Conservation (phyloP, 495 filamentous ascomycete genomes). For the Aspergillus taichungensis region DNA sequence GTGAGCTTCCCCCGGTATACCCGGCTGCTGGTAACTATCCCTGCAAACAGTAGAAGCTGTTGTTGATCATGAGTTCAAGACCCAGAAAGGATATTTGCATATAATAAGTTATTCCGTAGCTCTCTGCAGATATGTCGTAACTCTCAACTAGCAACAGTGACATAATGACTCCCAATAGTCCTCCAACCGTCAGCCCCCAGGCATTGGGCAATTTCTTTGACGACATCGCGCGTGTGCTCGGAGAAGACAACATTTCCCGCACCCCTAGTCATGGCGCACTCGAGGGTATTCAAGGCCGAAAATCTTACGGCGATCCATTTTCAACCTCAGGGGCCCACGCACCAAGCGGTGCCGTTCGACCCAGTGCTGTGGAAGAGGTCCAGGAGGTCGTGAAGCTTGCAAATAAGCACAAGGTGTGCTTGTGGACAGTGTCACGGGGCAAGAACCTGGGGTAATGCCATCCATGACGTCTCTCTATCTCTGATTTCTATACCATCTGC, state of each 20-base stretch:
- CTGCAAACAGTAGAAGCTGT: too few relatives aligned
- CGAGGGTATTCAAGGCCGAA: neutral
- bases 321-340: neutral
- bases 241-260: neutral
- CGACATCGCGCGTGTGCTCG: neutral
- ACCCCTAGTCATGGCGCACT: slow-evolving; percentile 1
- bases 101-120: too few relatives aligned
- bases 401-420: slow-evolving; percentile 41
- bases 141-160: too few relatives aligned
- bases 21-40: too few relatives aligned
- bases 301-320: slow-evolving; percentile 1
- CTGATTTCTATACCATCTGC: too few relatives aligned
- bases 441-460: slow-evolving; percentile 23
- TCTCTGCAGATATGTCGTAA: too few relatives aligned
- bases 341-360: slow-evolving; percentile 28
- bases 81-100: too few relatives aligned
- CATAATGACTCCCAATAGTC: too few relatives aligned
- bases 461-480: neutral
- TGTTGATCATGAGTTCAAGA: too few relatives aligned
- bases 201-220: neutral
- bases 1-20: too few relatives aligned
- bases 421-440: slow-evolving; percentile 48
- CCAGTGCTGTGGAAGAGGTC: slow-evolving; percentile 35
- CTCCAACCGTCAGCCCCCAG: too few relatives aligned
- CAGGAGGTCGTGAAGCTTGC: slow-evolving; percentile 36